Base-by-base conservation (phyloP, 345 rosid genomes). In the Kandelia obovata region DNA sequence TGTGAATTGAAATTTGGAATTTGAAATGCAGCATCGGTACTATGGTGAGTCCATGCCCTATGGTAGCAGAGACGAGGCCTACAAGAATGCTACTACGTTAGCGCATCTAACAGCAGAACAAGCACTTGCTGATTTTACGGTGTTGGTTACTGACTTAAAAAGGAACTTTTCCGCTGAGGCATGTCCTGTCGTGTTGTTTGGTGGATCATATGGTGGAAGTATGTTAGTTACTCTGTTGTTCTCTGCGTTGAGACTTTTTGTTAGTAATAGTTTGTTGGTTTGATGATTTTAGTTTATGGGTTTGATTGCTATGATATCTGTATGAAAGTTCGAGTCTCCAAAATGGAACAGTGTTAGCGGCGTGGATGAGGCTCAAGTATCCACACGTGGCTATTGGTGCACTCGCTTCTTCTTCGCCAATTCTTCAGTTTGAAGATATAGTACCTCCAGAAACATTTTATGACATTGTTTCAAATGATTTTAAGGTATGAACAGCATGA, bases 161-260 rank as follows among this genome's bases (percentile, higher is more conserved):
- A 77, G 85, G 71, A 94, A 91, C 71, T 80, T 94, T 58, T 89
- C 97, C 7, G 98, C 98, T 0, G 85, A 88, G 81, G 88, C 80
- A 20, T 94, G 84, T 27, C 97, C 97, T 0, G 96, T 89, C 59
- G 92, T 94, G 60, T 78, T 94, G 75, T 91, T 94, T 72, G 98
- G 98, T 1, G 98, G 98, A 70, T 94, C 98, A 23, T 91, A 94
- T 51, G 97, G 98, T 73, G 98, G 98, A 87, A 94, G 97, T 93
- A 87, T 78, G 91, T 20, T 15, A 49, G 2, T 37, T 37, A 43
- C 20, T 53, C 20, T 3, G 2, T 9, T 21, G 27, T 25, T 53
- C 20, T 21, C 11, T 53, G 27, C 26, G 3, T 21, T 21, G 27
- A 53, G 23, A 21, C 9, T 53, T 21, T 21, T 53, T 21, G 23